Base-by-base conservation (phyloP, 2,329 filamentous ascomycete genomes). In the Beauveria sp. region DNA sequence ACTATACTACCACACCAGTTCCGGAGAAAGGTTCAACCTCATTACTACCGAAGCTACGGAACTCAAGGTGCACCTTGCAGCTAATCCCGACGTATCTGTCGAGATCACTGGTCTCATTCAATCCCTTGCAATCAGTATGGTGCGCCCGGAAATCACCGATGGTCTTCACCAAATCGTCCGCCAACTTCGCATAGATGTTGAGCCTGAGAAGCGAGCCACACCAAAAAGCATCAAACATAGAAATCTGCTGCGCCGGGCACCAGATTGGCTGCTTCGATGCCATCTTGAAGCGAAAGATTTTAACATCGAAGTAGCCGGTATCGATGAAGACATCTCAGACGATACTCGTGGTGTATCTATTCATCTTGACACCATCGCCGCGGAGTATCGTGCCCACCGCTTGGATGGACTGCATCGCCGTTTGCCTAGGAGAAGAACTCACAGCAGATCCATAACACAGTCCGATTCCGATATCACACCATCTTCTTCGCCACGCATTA, bases 1-100 rank as follows among this genome's bases (percentile, higher is more conserved):
- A 66, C 81, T 99, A 1, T 99, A 98, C 73, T 99, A 99, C 71
- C 96, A 97, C 70, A 96, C 92, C 0, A 88, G 89, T 24, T 84
- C 86, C 10, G 90, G 92, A 5, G 85, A 87, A 63, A 88, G 91
- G 57, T 93, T 96, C 69, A 91, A 96, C 69, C 80, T 99, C 6
- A 82, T 98, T 3, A 86, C 92, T 42, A 96, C 89, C 0, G 93
- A 99, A 69, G 89, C 88, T 1, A 84, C 97, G 62, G 95, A 99
- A 69, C 74, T 97, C 62, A 96, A 93, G 69, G 77, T 90, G 0
- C 89, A 96, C 69, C 77, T 98, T 14, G 93, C 86, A 65, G 93
- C 93, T 5, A 87, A 90, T 4, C 93, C 93, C 0, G 88, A 97
- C 66, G 84, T 97, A 8, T 88, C 89, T 52, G 92, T 98, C 10